Evolutionary conservation across 2,329 filamentous ascomycete genomes (phyloP).

Genomic region (Amauroascus verrucosus): DNA sequence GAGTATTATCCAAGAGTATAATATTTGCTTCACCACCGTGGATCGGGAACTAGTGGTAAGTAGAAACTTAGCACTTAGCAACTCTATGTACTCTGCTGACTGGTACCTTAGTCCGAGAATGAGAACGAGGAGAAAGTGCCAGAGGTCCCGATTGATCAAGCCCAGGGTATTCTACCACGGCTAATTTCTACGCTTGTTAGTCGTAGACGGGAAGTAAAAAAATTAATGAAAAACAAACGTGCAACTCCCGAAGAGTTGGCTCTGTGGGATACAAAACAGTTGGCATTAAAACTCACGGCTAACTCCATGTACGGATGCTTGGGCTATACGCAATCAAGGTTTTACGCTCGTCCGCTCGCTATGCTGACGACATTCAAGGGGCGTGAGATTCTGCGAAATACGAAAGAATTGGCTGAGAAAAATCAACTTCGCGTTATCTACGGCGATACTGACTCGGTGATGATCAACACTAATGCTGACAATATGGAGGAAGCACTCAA

Average conservation of each 20-base stretch:
- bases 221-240: conserved; percentile 86
- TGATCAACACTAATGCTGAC: conserved; percentile 98
- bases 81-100: conserved; percentile 11
- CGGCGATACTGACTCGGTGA: conserved; percentile 97
- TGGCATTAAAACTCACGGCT: conserved; percentile 91
- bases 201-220: conserved; percentile 84
- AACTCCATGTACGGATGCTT: conserved; percentile 99
- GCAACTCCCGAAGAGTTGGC: conserved; percentile 78
- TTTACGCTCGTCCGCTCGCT: conserved; percentile 89
- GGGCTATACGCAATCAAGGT: conserved; percentile 91
- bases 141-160: conserved; percentile 67
- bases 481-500: conserved; percentile 82
- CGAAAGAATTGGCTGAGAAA: conserved; percentile 88
- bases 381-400: conserved; percentile 90
- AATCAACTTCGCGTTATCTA: conserved; percentile 93
- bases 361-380: conserved; percentile 96
- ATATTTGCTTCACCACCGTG: conserved; percentile 98
- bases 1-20: conserved; percentile 97
- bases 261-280: conserved; percentile 96
- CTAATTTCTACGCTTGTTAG: conserved; percentile 88
- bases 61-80: conserved; percentile 13
- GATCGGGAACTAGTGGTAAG: conserved; percentile 63
- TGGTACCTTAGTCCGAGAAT: conserved; percentile 36
- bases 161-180: conserved; percentile 74
- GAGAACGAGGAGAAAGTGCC: conserved; percentile 83